Conservation (phyloP, 345 rosid species). For the Sapria himalayana region DNA sequence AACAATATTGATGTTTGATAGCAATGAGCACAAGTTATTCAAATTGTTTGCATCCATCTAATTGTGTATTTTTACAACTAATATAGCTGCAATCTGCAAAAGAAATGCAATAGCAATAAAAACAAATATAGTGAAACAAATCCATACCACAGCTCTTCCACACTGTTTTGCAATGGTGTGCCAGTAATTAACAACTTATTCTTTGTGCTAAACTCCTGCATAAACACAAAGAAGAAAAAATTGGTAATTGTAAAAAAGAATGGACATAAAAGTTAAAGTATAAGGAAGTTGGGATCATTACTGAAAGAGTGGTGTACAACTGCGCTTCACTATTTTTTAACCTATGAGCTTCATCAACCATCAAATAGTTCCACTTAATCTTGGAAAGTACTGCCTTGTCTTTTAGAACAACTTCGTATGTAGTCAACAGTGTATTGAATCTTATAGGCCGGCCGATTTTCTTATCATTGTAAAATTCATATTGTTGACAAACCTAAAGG, state of each 20-base stretch:
- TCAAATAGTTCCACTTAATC: slow-evolving; percentile 89
- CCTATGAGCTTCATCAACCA: slow-evolving; percentile 99
- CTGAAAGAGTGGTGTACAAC: slow-evolving; percentile 78
- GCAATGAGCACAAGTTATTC: no score
- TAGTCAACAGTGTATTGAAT: slow-evolving; percentile 73
- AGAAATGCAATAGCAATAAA: neutral
- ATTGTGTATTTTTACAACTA: no score
- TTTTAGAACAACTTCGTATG: slow-evolving; percentile 93
- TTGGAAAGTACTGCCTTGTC: slow-evolving; percentile 84
- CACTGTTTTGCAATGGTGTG: slow-evolving; percentile 95
- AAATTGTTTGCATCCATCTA: no score
- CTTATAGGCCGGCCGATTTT: slow-evolving; percentile 70
- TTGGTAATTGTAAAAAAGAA: slow-evolving; percentile 4
- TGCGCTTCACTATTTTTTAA: slow-evolving; percentile 98
- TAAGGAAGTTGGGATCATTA: slow-evolving; percentile 14
- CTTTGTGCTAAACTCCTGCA: slow-evolving; percentile 92
- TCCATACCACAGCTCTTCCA: slow-evolving; percentile 88
- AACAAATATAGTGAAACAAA: slow-evolving; percentile 1
- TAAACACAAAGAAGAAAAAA: slow-evolving; percentile 9
- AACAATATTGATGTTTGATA: no score
- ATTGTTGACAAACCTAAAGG: slow-evolving; percentile 97
- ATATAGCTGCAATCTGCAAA: slow-evolving; percentile 2
- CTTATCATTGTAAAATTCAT: slow-evolving; percentile 77
- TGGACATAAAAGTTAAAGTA: slow-evolving; percentile 2
- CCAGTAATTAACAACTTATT: slow-evolving; percentile 96